Evolutionary conservation across 2,329 filamentous ascomycete genomes (phyloP).

Genomic region (Penicillium sp.): DNA sequence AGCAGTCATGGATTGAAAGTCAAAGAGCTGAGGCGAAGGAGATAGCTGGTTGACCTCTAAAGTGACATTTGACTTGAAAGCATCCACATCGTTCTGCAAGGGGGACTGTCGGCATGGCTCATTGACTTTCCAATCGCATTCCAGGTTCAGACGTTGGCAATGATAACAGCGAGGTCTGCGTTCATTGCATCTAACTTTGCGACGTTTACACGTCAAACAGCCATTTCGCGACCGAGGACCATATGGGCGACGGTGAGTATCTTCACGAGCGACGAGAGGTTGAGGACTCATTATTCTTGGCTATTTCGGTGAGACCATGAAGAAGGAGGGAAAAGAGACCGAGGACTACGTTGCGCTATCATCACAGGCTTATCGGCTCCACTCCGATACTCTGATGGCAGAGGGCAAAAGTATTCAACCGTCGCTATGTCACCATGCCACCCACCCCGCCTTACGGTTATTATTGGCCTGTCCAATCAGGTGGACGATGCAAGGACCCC

Average conservation of each 20-base stretch:
- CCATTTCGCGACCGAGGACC: neutral
- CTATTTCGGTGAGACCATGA: neutral
- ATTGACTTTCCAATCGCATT: neutral
- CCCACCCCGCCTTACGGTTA: neutral
- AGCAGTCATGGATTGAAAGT: neutral
- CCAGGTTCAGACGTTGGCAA: neutral
- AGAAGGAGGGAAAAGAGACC: neutral
- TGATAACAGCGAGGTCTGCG: neutral
- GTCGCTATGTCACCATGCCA: neutral
- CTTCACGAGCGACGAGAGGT: neutral
- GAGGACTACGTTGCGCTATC: neutral
- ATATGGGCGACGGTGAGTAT: neutral
- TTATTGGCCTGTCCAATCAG: neutral
- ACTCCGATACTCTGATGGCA: neutral
- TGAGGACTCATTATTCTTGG: neutral
- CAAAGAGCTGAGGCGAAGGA: neutral
- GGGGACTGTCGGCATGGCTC: neutral
- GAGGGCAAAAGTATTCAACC: neutral
- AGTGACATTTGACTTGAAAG: neutral
- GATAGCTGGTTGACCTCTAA: neutral
- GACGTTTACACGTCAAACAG: neutral
- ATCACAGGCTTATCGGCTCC: neutral
- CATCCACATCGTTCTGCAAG: neutral
- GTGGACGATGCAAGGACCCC: neutral
- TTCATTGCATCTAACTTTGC: conserved; percentile 2